Percentiles rank a stretch among this genome's conserved stretches.
Evolutionary conservation across 2,329 filamentous ascomycete genomes (phyloP).

Genomic region (Cadophora malorum): DNA sequence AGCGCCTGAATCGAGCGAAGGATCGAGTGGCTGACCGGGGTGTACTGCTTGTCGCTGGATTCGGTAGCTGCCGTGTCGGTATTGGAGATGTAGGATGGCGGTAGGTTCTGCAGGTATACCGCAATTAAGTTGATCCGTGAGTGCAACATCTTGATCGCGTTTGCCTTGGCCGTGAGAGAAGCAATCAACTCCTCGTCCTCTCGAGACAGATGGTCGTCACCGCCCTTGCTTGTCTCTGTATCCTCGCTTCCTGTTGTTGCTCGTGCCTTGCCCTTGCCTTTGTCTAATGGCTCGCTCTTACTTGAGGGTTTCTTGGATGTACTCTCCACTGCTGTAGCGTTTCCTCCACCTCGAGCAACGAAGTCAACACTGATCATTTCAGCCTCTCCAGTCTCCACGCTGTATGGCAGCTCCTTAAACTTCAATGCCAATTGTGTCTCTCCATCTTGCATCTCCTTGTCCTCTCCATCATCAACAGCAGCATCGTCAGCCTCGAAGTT

Average conservation of each 20-base stretch:
- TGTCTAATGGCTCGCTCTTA: conserved; percentile 44
- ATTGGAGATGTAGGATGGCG: conserved; percentile 66
- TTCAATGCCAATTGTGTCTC: conserved; percentile 63
- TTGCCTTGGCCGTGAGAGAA: conserved; percentile 82
- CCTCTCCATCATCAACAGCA: conserved; percentile 59
- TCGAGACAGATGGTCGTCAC: conserved; percentile 59
- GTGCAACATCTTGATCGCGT: conserved; percentile 93
- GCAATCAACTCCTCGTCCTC: conserved; percentile 68
- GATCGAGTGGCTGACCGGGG: conserved; percentile 65
- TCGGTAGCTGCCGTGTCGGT: conserved; percentile 45
- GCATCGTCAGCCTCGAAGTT: conserved; percentile 73
- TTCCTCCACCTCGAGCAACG: conserved; percentile 83
- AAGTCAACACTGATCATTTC: conserved; percentile 99
- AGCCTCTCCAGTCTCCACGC: conserved; percentile 90
- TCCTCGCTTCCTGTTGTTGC: conserved; percentile 42
- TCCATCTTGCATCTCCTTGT: conserved; percentile 75
- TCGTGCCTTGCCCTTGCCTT: conserved; percentile 42
- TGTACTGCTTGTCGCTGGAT: conserved; percentile 37
- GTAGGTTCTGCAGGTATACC: conserved; percentile 78
- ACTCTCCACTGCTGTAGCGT: conserved; percentile 67
- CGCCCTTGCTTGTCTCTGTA: conserved; percentile 44
- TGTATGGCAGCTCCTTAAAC: conserved; percentile 85
- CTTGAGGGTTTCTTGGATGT: conserved; percentile 38
- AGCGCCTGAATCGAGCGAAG: conserved; percentile 89
- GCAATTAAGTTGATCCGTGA: conserved; percentile 74